These are phyloP conservation scores for Zhuliangozyma parablackwelliae DNA, from an alignment of 1,139 yeast species.

Conservation along the genomic window DNA sequence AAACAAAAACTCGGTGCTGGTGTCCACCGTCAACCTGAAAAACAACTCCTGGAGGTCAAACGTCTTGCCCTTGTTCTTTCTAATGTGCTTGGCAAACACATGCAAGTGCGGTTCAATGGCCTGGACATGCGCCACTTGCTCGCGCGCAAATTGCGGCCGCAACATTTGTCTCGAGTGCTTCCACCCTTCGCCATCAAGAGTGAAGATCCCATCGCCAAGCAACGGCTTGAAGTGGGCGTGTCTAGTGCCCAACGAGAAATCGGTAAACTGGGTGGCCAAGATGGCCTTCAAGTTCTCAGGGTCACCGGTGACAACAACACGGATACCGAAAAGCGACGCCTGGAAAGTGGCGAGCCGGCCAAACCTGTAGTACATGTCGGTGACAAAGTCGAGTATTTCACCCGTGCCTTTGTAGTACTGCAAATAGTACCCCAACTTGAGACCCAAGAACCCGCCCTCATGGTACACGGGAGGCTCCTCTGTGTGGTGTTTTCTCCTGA, in stretches of 20 bases:
- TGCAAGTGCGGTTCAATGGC: constrained; percentile 39
- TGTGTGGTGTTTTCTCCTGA: constrained; percentile 17
- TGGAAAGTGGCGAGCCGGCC: too few relatives aligned
- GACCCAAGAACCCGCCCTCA: constrained; percentile 10
- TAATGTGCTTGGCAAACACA: constrained; percentile 26
- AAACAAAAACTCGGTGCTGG: constrained; percentile 36
- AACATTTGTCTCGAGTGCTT: constrained; percentile 49
- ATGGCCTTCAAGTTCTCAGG: constrained; percentile 30
- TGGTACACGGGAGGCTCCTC: constrained; percentile 11
- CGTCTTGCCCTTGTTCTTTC: constrained; percentile 15
- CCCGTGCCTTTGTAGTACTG: too few relatives aligned
- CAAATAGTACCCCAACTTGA: constrained; percentile 7
- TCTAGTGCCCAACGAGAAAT: constrained; percentile 45
- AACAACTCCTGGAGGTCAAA: constrained; percentile 33
- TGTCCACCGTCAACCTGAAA: constrained; percentile 32
- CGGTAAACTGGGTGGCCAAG: constrained; percentile 38
- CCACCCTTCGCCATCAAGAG: constrained; percentile 51
- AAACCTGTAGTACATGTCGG: too few relatives aligned
- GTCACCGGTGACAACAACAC: constrained; percentile 12
- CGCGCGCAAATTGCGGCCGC: constrained; percentile 50
- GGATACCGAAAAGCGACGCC: too few relatives aligned
- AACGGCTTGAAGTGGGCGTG: constrained; percentile 33
- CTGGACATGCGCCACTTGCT: constrained; percentile 44
- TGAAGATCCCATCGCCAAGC: constrained; percentile 52
- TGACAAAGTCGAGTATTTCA: too few relatives aligned